Evolutionary conservation across 768 basidiomycete genomes (phyloP), one percentile per base, ranked within the genome.

Genomic region (Tylopilus sp.): DNA sequence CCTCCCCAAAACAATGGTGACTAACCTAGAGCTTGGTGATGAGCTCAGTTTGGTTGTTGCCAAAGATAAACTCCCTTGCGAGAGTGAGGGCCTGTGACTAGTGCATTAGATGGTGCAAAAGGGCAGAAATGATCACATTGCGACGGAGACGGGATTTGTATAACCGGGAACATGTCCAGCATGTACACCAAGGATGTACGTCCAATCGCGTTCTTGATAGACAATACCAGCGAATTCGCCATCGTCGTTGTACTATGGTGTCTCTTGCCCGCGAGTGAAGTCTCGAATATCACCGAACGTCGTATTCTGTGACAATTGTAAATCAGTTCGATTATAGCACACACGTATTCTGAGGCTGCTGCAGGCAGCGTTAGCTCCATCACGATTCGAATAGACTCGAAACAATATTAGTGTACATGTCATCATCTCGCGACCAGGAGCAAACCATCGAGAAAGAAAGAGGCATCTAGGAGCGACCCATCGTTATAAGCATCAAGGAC

Each of bases 201-300:
- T 74, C 67, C 78, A 85, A 30, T 79, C 79, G 34, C 88, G 79
- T 67, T 89, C 87, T 65, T 87, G 86, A 60, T 87, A 85, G 17
- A 88, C 76, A 26, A 31, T 31, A 12, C 31, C 31, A 31, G 31
- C 31, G 7, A 31, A 31, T 31, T 31, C 31, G 6, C 31, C 80
- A 2, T 65, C 60, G 48, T 86, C 83, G 45, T 83, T 80, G 48
- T 68, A 71, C 85, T 86, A 89, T 1, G 82, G 78, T 0, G 88
- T 89, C 3, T 82, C 78, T 0, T 88, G 88, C 53, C 77, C 76
- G 42, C 80, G 75, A 3, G 84, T 82, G 66, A 90, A 90, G 5
- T 87, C 88, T 68, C 81, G 85, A 38, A 83, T 82, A 11, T 86
- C 87, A 22, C 86, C 86, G 57, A 89, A 90, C 0, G 88, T 88